phyloP scores from a whole-genome alignment of 805 yeast species.

The Zygosaccharomyces pseudorouxii region DNA sequence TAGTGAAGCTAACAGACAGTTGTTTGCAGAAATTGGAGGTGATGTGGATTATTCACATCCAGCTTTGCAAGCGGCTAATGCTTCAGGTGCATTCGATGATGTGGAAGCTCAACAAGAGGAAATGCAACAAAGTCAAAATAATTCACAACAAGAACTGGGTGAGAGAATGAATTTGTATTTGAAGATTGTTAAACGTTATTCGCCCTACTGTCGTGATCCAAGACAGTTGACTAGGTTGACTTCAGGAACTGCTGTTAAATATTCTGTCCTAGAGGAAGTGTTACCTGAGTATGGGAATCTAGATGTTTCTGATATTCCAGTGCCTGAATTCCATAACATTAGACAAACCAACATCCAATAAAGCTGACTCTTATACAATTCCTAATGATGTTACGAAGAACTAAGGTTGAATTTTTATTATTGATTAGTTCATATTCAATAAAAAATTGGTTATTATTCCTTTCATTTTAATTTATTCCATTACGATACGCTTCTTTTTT shows the following conservation, averaged over 20 bases:
- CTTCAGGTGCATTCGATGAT: constrained; percentile 38
- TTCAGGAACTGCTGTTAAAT: constrained; percentile 43
- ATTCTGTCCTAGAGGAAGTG: constrained; percentile 38
- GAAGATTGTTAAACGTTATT: constrained; percentile 48
- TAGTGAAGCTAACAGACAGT: constrained; percentile 12
- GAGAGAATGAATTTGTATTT: constrained; percentile 52
- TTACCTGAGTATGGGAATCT: constrained; percentile 37
- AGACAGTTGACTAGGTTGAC: constrained; percentile 45
- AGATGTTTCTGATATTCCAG: constrained; percentile 38
- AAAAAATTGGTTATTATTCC: background rate
- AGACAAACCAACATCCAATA: constrained; percentile 25
- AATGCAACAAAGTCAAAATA: constrained; percentile 15
- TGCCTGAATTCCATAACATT: constrained; percentile 40
- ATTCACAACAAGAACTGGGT: constrained; percentile 24
- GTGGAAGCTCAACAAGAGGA: constrained; percentile 13
- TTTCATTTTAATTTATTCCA: background rate
- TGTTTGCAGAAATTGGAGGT: constrained; percentile 20
- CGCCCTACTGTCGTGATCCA: constrained; percentile 44
- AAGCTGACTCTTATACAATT: constrained; percentile 10
- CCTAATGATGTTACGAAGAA: constrained; percentile 4
- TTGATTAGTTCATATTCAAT: background rate
- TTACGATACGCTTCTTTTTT: background rate
- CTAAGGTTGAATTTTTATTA: background rate
- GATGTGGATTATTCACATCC: constrained; percentile 33
- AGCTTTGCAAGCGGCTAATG: constrained; percentile 38